Base-by-base conservation (phyloP, 805 yeast genomes). In the Pichia manshurica region DNA sequence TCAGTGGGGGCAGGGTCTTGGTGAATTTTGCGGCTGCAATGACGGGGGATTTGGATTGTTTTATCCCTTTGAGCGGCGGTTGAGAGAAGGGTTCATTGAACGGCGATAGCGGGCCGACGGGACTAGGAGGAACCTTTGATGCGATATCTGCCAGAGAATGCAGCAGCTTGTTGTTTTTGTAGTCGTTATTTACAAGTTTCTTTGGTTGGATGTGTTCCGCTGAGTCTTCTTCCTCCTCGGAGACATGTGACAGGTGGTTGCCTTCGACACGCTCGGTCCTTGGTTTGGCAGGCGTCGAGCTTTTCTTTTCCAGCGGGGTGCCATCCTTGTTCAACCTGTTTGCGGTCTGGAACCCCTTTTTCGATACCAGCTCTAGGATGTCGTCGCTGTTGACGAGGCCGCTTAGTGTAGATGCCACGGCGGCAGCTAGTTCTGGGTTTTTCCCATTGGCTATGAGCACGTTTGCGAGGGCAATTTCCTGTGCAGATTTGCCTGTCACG, bases 401-500 rank as follows among this genome's bases (percentile, higher is more conserved):
- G 39, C 56, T 54, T n/a, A 58, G 28, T 2, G 59, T 53, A n/a
- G 62, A 54, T 5, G 60, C 62, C 4, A 59, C 52, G 10, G 62
- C 57, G 15, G 60, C 52, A 3, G 67, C 65, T 21, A 67, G 61
- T 6, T 64, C 68, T 0, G 83, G 83, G 45, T 75, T 77, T 36
- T 71, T 65, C 0, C 83, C 83, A 52, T 69, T 63, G 5, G 74
- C 71, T 17, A 75, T 71, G 17, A 75, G 59, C n/a, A 71, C 73
- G 50, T 71, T 72, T 19, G 77, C 80, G 22, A 68, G 59, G 48
- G 79, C 75, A 29, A 79, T 71, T 44, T 77, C 79, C 45, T 67
- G 64, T 4, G 77, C 65, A 0, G 81, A 67, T 54, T 71, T 77
- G 0, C 84, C 84, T 1, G 81, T 74, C 8, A 79, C 74, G 0